These are phyloP conservation scores for Exophiala oligosperma DNA, from an alignment of 2,329 filamentous ascomycete species.

Conservation along the genomic window DNA sequence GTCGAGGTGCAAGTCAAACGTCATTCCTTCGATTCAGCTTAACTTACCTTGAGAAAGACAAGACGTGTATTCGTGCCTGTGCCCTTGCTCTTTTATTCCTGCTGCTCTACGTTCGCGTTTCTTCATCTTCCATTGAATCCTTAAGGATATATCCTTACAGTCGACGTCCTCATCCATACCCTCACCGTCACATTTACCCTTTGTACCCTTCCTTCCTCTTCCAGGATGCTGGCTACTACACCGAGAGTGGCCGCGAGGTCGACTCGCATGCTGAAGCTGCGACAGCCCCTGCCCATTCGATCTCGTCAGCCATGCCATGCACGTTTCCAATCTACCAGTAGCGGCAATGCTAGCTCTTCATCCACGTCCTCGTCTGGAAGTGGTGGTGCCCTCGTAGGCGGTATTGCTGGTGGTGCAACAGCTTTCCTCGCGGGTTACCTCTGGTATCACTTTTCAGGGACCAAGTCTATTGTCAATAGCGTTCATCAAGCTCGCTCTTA, in stretches of 20 bases:
- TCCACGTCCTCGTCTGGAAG: conserved; percentile 7
- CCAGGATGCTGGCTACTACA: conserved; percentile 19
- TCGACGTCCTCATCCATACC: background rate
- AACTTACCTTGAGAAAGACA: no score
- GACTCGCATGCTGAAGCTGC: conserved; percentile 13
- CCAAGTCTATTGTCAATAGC: conserved; percentile 49
- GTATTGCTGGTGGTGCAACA: conserved; percentile 50
- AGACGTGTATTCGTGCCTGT: no score
- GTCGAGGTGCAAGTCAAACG: background rate
- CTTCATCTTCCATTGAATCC: no score
- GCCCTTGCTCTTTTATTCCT: background rate
- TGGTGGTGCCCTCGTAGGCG: conserved; percentile 47
- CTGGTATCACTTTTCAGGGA: conserved; percentile 57
- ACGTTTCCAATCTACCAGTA: conserved; percentile 17
- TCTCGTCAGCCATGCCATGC: conserved; percentile 9
- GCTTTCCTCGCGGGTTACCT: conserved; percentile 51
- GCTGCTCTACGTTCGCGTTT: background rate
- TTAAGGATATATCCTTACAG: background rate
- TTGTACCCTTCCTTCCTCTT: background rate
- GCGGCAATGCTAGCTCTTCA: background rate
- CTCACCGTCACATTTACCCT: background rate
- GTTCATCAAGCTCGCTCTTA: conserved; percentile 60
- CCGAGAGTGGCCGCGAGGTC: conserved; percentile 19
- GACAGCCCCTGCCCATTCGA: conserved; percentile 7
- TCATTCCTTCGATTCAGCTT: background rate